Evolutionary conservation across 176 grass and related monocot species (phyloP).

Genomic region (Cenchrus fungigraminus): DNA sequence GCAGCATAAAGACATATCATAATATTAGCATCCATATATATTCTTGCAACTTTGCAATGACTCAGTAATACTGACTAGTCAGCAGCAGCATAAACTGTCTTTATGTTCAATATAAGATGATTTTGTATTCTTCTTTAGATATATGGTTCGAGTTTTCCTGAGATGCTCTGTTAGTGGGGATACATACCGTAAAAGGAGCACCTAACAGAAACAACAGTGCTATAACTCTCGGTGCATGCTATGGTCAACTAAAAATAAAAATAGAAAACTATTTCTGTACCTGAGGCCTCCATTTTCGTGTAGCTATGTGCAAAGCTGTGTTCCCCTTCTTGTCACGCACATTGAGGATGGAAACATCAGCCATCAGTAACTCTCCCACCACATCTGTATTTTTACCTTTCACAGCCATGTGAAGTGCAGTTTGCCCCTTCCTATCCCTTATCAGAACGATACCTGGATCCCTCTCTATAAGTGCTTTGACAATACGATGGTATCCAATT

Average conservation of each 20-base stretch:
- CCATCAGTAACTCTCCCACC: constrained; percentile 81
- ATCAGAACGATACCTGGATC: constrained; percentile 80
- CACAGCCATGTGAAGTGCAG: constrained; percentile 98
- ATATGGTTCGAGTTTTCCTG: background rate
- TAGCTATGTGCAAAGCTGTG: constrained; percentile 93
- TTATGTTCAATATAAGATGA: constrained; percentile 22
- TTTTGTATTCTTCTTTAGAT: background rate
- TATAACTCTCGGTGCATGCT: background rate
- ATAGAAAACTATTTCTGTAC: constrained; percentile 33
- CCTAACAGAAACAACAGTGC: background rate
- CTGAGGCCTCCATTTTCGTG: constrained; percentile 99
- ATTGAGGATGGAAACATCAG: constrained; percentile 89
- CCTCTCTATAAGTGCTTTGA: constrained; percentile 74
- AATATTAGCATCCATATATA: background rate
- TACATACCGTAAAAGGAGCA: no score
- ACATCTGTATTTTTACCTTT: constrained; percentile 94
- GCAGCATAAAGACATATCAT: background rate
- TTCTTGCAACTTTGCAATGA: background rate
- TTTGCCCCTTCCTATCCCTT: constrained; percentile 94
- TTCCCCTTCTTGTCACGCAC: constrained; percentile 94
- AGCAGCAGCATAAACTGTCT: background rate
- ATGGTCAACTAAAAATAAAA: background rate
- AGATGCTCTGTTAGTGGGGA: constrained; percentile 8
- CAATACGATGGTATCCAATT: constrained; percentile 79
- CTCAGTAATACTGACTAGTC: constrained; percentile 19